Conservation (phyloP, 345 rosid genomes). For the Citrus hindsii region DNA sequence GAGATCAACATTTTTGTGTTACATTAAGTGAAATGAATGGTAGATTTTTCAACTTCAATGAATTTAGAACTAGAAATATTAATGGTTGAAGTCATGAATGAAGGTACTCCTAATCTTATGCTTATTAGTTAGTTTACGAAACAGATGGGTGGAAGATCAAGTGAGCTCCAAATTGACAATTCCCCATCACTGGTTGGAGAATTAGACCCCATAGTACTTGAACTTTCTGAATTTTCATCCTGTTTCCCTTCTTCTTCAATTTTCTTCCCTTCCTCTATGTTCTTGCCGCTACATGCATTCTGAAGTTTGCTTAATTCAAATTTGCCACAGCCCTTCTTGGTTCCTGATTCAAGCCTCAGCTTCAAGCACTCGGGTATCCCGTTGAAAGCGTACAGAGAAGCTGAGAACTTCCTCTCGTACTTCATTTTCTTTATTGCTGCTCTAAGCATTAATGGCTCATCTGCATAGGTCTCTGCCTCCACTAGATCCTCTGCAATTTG, state of each 20-base stretch:
- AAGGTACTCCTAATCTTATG: background rate
- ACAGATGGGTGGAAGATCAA: conserved; percentile 66
- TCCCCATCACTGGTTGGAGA: conserved; percentile 29
- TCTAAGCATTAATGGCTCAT: conserved; percentile 40
- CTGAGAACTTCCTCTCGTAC: conserved; percentile 61
- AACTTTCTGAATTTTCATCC: conserved; percentile 19
- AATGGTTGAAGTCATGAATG: background rate
- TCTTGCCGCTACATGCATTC: conserved; percentile 35
- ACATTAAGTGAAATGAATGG: conserved; percentile 7
- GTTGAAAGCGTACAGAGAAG: conserved; percentile 61
- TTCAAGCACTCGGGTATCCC: conserved; percentile 56
- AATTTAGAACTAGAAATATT: background rate
- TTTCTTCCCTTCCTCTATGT: conserved; percentile 21
- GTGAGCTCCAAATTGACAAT: conserved; percentile 54
- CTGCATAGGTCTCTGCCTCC: conserved; percentile 30
- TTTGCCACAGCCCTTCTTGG: conserved; percentile 18
- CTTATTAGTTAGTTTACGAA: conserved; percentile 36
- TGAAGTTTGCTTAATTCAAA: conserved; percentile 28
- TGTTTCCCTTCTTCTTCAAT: conserved; percentile 14
- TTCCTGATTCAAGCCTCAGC: conserved; percentile 33
- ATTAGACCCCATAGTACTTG: conserved; percentile 13
- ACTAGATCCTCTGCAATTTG: conserved; percentile 32
- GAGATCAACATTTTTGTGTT: background rate
- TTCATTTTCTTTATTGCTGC: conserved; percentile 57
- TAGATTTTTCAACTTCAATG: background rate